Evolutionary conservation across 169 alveolate genomes (phyloP).

Genomic region (Cryptosporidium felis): DNA sequence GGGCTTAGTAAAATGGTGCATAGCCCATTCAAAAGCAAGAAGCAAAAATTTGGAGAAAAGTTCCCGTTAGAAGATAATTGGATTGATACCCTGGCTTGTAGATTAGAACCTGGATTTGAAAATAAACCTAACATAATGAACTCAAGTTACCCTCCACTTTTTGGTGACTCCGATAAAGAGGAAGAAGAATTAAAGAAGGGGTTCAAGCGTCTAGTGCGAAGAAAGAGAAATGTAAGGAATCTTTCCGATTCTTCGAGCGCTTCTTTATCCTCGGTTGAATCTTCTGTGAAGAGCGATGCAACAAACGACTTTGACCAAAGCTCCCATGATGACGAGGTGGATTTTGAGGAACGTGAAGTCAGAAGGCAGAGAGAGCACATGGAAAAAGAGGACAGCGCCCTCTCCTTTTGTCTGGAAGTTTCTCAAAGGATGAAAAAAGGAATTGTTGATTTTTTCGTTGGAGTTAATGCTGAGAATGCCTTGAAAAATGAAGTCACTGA

Average conservation of each 20-base stretch:
- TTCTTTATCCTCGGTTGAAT: neutral
- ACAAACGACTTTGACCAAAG: neutral
- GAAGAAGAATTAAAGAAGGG: conserved; percentile 27
- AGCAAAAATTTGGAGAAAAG: neutral
- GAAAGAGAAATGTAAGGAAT: conserved; percentile 24
- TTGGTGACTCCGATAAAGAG: conserved; percentile 1
- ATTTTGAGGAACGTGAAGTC: conserved; percentile 5
- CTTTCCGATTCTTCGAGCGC: conserved; percentile 24
- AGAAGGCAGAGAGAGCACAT: neutral
- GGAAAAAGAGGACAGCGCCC: conserved; percentile 33
- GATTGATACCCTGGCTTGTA: neutral
- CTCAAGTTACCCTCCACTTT: neutral
- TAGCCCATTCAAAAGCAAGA: too few species aligned
- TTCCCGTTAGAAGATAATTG: neutral
- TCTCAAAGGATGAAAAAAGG: conserved; percentile 59
- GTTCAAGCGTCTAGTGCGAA: conserved; percentile 27
- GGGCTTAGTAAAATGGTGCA: too few species aligned
- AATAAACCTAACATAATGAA: conserved; percentile 6
- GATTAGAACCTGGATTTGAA: conserved; percentile 1
- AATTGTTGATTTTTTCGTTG: conserved; percentile 48
- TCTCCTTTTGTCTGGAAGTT: conserved; percentile 11
- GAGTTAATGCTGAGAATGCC: neutral
- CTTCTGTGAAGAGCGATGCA: neutral
- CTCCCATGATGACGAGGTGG: neutral
- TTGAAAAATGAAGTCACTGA: neutral